Percentiles rank a stretch among this genome's conserved stretches.
These are phyloP conservation scores for Scedosporium apiospermum DNA, from an alignment of 2,329 filamentous ascomycete genomes.

Conservation along the genomic window DNA sequence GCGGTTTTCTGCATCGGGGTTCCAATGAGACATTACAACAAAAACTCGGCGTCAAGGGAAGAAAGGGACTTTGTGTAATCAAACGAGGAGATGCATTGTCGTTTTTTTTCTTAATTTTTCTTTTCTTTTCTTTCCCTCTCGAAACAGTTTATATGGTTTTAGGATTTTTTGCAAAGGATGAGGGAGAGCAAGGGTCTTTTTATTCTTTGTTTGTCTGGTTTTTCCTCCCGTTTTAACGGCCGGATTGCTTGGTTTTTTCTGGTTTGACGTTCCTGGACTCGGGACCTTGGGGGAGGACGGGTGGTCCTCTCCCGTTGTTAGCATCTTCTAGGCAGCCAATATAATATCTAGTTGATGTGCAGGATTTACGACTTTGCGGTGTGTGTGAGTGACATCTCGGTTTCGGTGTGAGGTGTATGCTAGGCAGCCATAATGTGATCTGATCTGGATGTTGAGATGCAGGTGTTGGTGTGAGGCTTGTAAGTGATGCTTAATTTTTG, in stretches of 20 bases:
- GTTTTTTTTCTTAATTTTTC: not conserved
- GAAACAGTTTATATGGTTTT: not conserved
- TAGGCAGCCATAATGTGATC: no score
- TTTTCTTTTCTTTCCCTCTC: not conserved
- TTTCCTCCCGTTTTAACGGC: not conserved
- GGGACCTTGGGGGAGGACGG: not conserved
- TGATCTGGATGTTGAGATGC: no score
- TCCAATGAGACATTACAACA: constrained; percentile 1
- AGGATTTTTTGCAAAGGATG: not conserved
- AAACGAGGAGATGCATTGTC: not conserved
- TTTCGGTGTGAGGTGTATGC: no score
- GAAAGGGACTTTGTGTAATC: not conserved
- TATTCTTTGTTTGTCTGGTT: not conserved
- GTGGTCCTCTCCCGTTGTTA: not conserved
- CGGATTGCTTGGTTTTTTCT: no score
- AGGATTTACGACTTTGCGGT: not conserved
- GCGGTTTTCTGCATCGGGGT: not conserved
- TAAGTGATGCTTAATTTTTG: no score
- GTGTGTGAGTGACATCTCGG: no score
- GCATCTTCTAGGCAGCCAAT: constrained; percentile 1
- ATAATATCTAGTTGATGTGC: not conserved
- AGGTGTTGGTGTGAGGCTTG: no score
- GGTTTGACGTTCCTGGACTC: no score
- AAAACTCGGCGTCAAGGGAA: not conserved
- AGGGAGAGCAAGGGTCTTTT: no score